Percentiles rank a stretch among this genome's conserved stretches.
These are phyloP conservation scores for Arthrobotrys sinensis DNA, from an alignment of 2,329 filamentous ascomycete species.

Conservation along the genomic window DNA sequence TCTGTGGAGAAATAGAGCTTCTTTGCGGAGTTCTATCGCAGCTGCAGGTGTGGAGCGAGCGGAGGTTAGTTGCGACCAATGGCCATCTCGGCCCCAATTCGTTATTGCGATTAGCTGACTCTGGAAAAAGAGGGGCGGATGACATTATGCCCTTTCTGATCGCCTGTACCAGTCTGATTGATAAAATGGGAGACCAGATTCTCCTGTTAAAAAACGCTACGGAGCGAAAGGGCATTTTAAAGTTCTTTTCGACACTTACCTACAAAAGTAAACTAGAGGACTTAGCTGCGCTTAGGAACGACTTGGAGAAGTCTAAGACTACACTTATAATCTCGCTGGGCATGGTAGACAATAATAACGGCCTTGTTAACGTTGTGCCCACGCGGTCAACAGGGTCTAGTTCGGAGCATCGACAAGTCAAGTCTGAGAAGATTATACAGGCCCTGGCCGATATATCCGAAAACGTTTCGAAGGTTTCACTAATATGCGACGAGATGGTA, in stretches of 20 bases:
- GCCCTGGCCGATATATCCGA: not conserved
- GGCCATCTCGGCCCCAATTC: no score
- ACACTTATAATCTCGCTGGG: not conserved
- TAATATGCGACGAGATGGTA: no score
- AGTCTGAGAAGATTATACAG: not conserved
- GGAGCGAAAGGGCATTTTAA: not conserved
- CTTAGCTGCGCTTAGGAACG: not conserved
- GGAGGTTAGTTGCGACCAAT: not conserved
- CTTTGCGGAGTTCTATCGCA: slow-evolving; percentile 5
- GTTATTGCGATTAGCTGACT: no score
- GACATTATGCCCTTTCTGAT: not conserved
- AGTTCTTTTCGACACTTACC: not conserved
- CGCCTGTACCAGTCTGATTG: not conserved
- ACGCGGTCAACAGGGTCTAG: no score
- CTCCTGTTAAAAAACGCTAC: not conserved
- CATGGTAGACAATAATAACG: no score
- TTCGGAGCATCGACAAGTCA: no score
- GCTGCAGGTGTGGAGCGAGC: not conserved
- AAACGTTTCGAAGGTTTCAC: not conserved
- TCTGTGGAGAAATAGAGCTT: slow-evolving; percentile 16
- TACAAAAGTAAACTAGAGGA: not conserved
- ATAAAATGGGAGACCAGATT: slow-evolving; percentile 7
- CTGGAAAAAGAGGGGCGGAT: not conserved
- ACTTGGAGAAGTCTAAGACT: slow-evolving; percentile 15
- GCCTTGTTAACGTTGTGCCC: no score